These are phyloP conservation scores for Nematodospora valgi DNA, from an alignment of 805 yeast genomes.

Conservation along the genomic window DNA sequence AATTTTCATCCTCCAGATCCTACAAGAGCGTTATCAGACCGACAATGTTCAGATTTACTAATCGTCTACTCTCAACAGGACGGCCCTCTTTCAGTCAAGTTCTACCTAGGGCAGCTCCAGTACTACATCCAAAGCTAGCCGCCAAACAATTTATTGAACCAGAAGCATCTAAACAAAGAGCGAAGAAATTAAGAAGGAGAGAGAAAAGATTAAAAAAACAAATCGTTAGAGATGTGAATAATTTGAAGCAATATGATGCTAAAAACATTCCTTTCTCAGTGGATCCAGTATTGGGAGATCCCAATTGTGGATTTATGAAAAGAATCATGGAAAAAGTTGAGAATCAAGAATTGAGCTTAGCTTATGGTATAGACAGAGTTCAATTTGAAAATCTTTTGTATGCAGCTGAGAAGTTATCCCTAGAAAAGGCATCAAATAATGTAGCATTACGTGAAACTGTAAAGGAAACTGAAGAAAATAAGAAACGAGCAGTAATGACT, in stretches of 20 bases:
- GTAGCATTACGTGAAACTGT: constrained; percentile 26
- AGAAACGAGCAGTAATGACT: constrained; percentile 66
- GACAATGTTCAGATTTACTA: constrained; percentile 5
- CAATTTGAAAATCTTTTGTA: constrained; percentile 74
- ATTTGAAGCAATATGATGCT: constrained; percentile 36
- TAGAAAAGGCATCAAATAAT: constrained; percentile 34
- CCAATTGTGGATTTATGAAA: constrained; percentile 60
- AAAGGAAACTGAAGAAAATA: constrained; percentile 42
- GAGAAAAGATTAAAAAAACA: constrained; percentile 40
- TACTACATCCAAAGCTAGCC: constrained; percentile 24
- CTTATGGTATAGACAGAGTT: constrained; percentile 52
- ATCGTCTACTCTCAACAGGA: constrained; percentile 17
- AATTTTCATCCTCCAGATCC: too few species aligned
- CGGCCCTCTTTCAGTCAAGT: constrained; percentile 9
- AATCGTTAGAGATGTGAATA: constrained; percentile 37
- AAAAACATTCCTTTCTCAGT: constrained; percentile 36
- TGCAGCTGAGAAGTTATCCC: constrained; percentile 69
- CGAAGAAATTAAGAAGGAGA: constrained; percentile 33
- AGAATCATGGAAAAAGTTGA: constrained; percentile 64
- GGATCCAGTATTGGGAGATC: constrained; percentile 84
- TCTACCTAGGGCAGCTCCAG: not conserved
- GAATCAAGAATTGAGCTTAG: constrained; percentile 58
- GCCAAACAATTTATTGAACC: constrained; percentile 35
- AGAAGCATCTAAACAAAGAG: constrained; percentile 29
- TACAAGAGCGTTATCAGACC: too few species aligned